Evolutionary conservation across 352 stramenopile species (phyloP).

Genomic region (Blastocystis sp.): DNA sequence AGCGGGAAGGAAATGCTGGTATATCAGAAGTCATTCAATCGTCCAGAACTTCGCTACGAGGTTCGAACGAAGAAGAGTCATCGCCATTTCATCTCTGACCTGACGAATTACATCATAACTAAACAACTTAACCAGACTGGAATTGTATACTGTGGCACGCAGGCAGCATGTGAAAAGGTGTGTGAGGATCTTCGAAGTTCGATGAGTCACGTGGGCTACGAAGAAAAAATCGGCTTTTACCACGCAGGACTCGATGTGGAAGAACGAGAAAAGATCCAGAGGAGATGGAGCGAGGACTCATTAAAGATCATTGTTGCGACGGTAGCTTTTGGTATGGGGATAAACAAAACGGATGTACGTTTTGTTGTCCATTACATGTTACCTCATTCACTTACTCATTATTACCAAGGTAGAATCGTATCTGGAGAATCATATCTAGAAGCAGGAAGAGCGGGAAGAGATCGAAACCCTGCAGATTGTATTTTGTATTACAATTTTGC

Average conservation of each 20-base stretch:
- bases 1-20: not conserved
- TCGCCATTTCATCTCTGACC: not conserved
- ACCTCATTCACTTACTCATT: conserved; percentile 82
- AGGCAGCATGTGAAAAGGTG: conserved; percentile 38
- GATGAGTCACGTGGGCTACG: conserved; percentile 7
- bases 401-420: conserved; percentile 72
- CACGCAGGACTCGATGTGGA: conserved; percentile 69
- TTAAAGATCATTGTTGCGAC: conserved; percentile 83
- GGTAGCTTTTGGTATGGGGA: conserved; percentile 90
- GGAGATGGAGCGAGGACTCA: conserved; percentile 62
- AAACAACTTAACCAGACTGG: conserved; percentile 50
- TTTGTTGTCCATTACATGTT: conserved; percentile 87
- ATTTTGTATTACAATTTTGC: conserved; percentile 68
- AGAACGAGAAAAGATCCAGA: conserved; percentile 67
- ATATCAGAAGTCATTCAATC: conserved; percentile 75
- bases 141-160: conserved; percentile 62
- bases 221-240: conserved; percentile 66
- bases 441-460: conserved; percentile 79
- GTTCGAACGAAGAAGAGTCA: conserved; percentile 70
- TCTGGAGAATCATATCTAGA: conserved; percentile 67
- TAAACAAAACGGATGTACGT: conserved; percentile 90
- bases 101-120: not conserved
- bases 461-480: conserved; percentile 76
- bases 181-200: conserved; percentile 1
- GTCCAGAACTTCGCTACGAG: conserved; percentile 77